Evolutionary conservation across 73 alveolate genomes (phyloP).

Genomic region (Paraurostyla sp.): DNA sequence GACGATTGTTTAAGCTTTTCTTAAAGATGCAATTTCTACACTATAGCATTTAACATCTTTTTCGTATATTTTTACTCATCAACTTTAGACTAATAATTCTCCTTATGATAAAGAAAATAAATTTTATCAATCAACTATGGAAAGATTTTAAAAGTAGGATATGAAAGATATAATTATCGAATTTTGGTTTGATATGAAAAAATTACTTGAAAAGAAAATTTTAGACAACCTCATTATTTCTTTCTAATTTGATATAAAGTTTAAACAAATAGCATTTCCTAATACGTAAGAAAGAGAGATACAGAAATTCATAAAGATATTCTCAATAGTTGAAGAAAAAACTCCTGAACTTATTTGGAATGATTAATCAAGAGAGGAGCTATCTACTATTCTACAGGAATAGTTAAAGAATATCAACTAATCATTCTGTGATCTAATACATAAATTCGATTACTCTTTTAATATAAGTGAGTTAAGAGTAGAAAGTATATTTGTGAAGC

Average conservation of each 20-base stretch:
- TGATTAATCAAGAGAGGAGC: constrained; percentile 38
- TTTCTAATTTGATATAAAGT: neutral
- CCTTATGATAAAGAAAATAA: neutral
- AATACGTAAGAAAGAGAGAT: neutral
- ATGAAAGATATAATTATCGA: constrained; percentile 33
- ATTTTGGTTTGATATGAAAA: constrained; percentile 19
- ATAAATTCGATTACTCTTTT: constrained; percentile 19
- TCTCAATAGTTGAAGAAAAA: constrained; percentile 37
- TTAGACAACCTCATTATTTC: neutral
- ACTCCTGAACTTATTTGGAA: constrained; percentile 46
- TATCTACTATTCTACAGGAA: neutral
- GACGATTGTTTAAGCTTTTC: neutral
- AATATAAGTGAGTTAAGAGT: constrained; percentile 41
- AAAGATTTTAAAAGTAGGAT: neutral
- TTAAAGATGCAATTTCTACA: constrained; percentile 22
- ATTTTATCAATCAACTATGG: neutral
- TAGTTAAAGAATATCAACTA: neutral
- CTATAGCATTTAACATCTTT: constrained; percentile 11
- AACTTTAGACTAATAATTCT: constrained; percentile 34
- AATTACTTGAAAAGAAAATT: constrained; percentile 24
- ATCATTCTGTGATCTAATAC: constrained; percentile 16
- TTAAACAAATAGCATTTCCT: neutral
- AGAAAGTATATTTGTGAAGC: constrained; percentile 38
- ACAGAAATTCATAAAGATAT: constrained; percentile 23
- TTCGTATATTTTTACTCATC: constrained; percentile 43